These are phyloP conservation scores for Yamadazyma kitorensis DNA, from an alignment of 805 yeast species.

Conservation along the genomic window DNA sequence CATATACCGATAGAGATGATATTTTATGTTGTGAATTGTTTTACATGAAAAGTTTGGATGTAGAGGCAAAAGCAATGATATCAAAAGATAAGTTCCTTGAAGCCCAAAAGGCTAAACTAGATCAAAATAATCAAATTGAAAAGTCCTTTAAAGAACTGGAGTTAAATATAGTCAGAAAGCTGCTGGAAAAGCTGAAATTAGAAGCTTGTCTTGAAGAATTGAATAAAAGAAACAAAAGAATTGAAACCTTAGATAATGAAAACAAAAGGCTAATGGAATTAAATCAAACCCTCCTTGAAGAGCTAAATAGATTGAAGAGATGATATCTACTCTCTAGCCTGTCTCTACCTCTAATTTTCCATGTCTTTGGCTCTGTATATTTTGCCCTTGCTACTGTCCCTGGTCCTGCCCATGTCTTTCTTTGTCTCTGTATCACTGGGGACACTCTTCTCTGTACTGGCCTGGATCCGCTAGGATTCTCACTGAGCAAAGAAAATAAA, in stretches of 20 bases:
- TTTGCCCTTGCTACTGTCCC: no score
- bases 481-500: no score
- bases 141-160: conserved; percentile 10
- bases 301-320: conserved; percentile 7
- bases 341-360: no score
- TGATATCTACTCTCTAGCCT: no score
- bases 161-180: conserved; percentile 11
- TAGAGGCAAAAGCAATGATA: conserved; percentile 16
- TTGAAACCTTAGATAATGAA: conserved; percentile 22
- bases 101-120: conserved; percentile 1
- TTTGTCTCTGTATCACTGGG: no score
- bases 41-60: conserved; percentile 18
- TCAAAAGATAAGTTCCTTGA: conserved; percentile 6
- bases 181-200: conserved; percentile 17
- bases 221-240: conserved; percentile 17
- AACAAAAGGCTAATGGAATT: conserved; percentile 29
- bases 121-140: conserved; percentile 1
- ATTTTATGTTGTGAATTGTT: conserved; percentile 21
- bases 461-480: no score
- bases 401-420: no score
- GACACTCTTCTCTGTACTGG: no score
- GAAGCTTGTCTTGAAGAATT: conserved; percentile 21
- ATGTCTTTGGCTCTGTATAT: no score
- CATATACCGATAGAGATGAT: conserved; percentile 14
- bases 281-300: conserved; percentile 24